These are phyloP conservation scores for Ammopiptanthus mongolicus DNA, from an alignment of 306 rosid species.

Conservation along the genomic window DNA sequence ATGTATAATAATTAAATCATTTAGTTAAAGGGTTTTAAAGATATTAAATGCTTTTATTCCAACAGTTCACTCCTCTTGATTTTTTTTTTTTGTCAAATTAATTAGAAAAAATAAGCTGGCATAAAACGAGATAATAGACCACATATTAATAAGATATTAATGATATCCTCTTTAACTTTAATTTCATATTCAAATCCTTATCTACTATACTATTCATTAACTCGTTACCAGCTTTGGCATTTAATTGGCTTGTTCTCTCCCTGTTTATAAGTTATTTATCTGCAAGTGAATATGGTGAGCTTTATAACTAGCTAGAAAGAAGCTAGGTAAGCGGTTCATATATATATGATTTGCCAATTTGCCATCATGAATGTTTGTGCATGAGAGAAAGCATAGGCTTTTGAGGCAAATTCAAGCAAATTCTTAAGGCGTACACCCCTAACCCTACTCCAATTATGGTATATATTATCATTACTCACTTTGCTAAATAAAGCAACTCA, in stretches of 20 bases:
- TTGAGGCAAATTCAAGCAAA: background rate
- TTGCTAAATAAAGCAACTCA: conserved; percentile 20
- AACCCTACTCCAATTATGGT: background rate
- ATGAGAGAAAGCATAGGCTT: background rate
- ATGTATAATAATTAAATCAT: no score
- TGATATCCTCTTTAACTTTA: conserved; percentile 24
- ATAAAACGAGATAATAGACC: background rate
- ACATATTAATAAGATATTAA: background rate
- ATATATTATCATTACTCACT: conserved; percentile 11
- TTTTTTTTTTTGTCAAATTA: no score
- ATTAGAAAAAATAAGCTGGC: background rate
- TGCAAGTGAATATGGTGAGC: conserved; percentile 10
- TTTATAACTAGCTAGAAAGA: conserved; percentile 7
- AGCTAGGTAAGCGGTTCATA: conserved; percentile 2
- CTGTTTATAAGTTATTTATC: background rate
- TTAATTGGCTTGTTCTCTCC: conserved; percentile 10
- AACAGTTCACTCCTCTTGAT: no score
- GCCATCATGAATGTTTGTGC: conserved; percentile 19
- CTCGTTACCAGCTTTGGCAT: conserved; percentile 18
- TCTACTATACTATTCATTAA: conserved; percentile 13
- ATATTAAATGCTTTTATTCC: no score
- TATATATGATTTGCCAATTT: conserved; percentile 11
- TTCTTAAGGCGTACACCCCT: background rate
- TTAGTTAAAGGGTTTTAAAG: no score
- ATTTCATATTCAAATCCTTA: conserved; percentile 11